Evolutionary conservation across 2,329 filamentous ascomycete species (phyloP), one percentile per base, ranked within the genome.

Genomic region (Calycina marina): DNA sequence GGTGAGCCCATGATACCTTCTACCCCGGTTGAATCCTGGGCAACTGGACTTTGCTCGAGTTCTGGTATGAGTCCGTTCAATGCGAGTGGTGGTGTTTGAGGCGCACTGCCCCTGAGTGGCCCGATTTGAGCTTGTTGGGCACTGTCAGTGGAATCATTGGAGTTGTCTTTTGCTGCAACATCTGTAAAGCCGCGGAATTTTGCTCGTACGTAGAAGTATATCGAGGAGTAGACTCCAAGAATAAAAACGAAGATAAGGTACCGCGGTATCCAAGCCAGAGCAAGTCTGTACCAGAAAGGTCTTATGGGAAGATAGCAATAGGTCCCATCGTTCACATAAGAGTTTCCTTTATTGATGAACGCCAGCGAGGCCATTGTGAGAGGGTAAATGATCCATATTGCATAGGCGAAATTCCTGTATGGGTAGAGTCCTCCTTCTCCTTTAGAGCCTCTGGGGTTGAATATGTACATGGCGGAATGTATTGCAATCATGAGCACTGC

Each of bases 381-480:
- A 0, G 81, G 77, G 4, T 78, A 53, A 1, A 69, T 39, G 11
- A 73, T 49, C 51, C 71, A 78, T 17, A 62, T 45, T 11, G 55
- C 47, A 41, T 77, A 78, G 4, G 79, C 70, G 14, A 60, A 57
- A 13, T 65, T 59, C 4, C 78, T 69, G 40, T 76, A 77, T 2
- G 69, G 72, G 48, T 81, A 81, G 0, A 88, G 61, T 0, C 79
- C 79, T 28, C 72, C 69, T 38, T 69, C 61, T 2, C 69, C 64
- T 10, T 57, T 56, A 1, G 52, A 49, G 14, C 51, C 45, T 25
- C 49, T 50, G 0, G 72, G 70, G 14, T 67, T 64, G 42, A 84
- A 74, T 32, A 88, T 76, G 52, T 78, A 80, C 8, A 84, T 56
- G 3, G 69, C 71, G 30, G 76, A 78, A 49, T 88, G 81, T 6